Percentiles rank a stretch among this genome's conserved stretches.
Evolutionary conservation across 768 basidiomycete genomes (phyloP).

Genomic region (Macrolepiota fuliginosa): DNA sequence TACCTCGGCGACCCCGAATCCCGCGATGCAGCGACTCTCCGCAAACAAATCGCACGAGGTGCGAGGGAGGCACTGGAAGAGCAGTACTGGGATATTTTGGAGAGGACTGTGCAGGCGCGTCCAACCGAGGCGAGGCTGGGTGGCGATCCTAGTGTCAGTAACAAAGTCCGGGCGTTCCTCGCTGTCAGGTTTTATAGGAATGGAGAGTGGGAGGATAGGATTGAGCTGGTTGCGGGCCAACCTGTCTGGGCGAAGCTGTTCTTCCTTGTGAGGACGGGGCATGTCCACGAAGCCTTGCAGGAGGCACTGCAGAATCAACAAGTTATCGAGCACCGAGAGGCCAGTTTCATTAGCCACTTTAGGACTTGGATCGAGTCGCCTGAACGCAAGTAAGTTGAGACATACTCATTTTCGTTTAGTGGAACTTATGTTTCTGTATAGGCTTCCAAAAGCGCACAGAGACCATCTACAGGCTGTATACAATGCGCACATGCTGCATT

Average conservation of each 20-base stretch:
- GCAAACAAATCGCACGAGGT: slow-evolving; percentile 75
- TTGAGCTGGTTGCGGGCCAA: slow-evolving; percentile 87
- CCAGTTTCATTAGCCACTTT: slow-evolving; percentile 80
- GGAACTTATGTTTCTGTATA: slow-evolving; percentile 22
- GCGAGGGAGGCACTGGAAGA: slow-evolving; percentile 82
- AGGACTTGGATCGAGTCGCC: slow-evolving; percentile 79
- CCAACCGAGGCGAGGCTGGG: slow-evolving; percentile 86
- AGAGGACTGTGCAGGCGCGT: slow-evolving; percentile 76
- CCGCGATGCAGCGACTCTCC: slow-evolving; percentile 61
- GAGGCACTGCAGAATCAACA: slow-evolving; percentile 71
- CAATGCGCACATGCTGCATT: slow-evolving; percentile 88
- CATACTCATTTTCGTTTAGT: not conserved
- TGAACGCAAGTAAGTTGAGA: slow-evolving; percentile 63
- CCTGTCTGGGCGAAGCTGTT: slow-evolving; percentile 95
- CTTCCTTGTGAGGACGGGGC: slow-evolving; percentile 86
- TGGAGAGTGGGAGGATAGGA: slow-evolving; percentile 84
- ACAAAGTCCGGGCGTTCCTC: slow-evolving; percentile 88
- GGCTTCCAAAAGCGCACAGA: slow-evolving; percentile 68
- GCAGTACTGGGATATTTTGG: slow-evolving; percentile 84
- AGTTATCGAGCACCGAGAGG: slow-evolving; percentile 74
- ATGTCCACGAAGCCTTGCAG: slow-evolving; percentile 74
- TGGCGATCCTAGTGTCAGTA: slow-evolving; percentile 85
- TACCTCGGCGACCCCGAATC: slow-evolving; percentile 71
- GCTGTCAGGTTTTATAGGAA: slow-evolving; percentile 75
- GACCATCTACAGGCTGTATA: slow-evolving; percentile 81